These are phyloP conservation scores for Entomortierella beljakovae DNA, from an alignment of 192 early-diverging fungal genomes.

Conservation along the genomic window DNA sequence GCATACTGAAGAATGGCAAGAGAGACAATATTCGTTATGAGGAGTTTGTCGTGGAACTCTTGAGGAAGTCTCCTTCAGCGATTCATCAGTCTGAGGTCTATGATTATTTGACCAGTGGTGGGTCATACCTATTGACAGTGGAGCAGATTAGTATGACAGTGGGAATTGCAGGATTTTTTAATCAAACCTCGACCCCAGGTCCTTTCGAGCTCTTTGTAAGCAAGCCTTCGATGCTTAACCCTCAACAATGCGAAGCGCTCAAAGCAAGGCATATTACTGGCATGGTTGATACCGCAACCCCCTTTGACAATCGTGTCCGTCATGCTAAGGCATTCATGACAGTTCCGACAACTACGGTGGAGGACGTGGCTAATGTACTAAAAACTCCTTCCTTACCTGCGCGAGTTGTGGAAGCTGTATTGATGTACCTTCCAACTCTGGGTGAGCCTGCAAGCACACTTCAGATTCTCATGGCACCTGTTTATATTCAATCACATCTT, in stretches of 20 bases:
- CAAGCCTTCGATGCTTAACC: constrained; percentile 10
- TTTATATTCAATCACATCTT: constrained; percentile 41
- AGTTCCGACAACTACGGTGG: constrained; percentile 37
- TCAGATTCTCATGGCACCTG: constrained; percentile 33
- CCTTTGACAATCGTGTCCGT: constrained; percentile 33
- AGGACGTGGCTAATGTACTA: constrained; percentile 36
- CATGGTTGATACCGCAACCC: constrained; percentile 23
- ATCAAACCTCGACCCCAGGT: constrained; percentile 13
- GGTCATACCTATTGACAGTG: constrained; percentile 25
- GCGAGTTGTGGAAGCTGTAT: constrained; percentile 26
- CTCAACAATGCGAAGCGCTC: constrained; percentile 38
- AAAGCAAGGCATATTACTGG: constrained; percentile 28
- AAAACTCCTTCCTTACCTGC: constrained; percentile 40
- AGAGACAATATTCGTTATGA: constrained; percentile 17
- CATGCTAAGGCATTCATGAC: constrained; percentile 36
- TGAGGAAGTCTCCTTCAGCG: constrained; percentile 27
- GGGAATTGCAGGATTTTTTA: constrained; percentile 32
- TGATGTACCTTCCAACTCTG: constrained; percentile 46
- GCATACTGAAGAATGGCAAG: constrained; percentile 22
- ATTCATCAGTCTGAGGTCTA: constrained; percentile 5
- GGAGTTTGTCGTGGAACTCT: constrained; percentile 5
- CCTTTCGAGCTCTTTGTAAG: constrained; percentile 21
- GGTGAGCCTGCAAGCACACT: constrained; percentile 31
- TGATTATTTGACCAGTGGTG: constrained; percentile 8
- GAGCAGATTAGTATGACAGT: constrained; percentile 22